Percentiles rank a stretch among this genome's conserved stretches.
phyloP scores from a whole-genome alignment of 352 stramenopile species.

The Pythium sp. region DNA sequence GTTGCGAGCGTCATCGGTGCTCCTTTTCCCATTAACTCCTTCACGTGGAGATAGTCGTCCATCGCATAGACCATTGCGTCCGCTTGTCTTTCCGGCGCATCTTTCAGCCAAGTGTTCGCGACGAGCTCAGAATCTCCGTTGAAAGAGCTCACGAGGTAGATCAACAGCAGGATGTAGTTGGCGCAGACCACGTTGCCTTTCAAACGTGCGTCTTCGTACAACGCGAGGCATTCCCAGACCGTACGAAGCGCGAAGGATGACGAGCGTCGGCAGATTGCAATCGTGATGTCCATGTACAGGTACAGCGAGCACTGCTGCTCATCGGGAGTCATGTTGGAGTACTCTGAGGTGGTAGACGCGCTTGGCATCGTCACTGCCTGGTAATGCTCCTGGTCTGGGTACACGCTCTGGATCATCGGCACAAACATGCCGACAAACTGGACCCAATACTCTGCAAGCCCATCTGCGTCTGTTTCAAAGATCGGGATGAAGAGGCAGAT shows the following conservation, averaged over 20 bases:
- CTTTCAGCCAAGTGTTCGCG: constrained; percentile 16
- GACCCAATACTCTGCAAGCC: constrained; percentile 29
- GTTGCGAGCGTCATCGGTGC: constrained; percentile 20
- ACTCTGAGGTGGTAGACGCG: constrained; percentile 13
- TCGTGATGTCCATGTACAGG: constrained; percentile 29
- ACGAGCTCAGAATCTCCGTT: constrained; percentile 28
- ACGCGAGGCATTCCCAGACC: constrained; percentile 33
- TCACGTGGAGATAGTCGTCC: constrained; percentile 23
- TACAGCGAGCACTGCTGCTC: constrained; percentile 29
- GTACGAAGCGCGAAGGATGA: constrained; percentile 30
- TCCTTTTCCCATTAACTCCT: constrained; percentile 8
- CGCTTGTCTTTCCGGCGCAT: constrained; percentile 22
- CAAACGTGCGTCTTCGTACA: constrained; percentile 26
- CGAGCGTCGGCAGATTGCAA: constrained; percentile 32
- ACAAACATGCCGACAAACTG: constrained; percentile 31
- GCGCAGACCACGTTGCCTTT: constrained; percentile 16
- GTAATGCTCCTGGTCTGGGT: constrained; percentile 33
- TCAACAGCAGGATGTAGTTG: constrained; percentile 32
- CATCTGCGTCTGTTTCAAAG: constrained; percentile 22
- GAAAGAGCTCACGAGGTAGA: constrained; percentile 32
- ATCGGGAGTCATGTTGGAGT: constrained; percentile 6
- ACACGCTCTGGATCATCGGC: constrained; percentile 22
- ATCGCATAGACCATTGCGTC: constrained; percentile 22
- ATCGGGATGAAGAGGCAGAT: constrained; percentile 33
- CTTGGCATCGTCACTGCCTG: constrained; percentile 24